Percentiles rank a stretch among this genome's conserved stretches.
Conservation (phyloP, 306 rosid species). For the Aeschynomene evenia region DNA sequence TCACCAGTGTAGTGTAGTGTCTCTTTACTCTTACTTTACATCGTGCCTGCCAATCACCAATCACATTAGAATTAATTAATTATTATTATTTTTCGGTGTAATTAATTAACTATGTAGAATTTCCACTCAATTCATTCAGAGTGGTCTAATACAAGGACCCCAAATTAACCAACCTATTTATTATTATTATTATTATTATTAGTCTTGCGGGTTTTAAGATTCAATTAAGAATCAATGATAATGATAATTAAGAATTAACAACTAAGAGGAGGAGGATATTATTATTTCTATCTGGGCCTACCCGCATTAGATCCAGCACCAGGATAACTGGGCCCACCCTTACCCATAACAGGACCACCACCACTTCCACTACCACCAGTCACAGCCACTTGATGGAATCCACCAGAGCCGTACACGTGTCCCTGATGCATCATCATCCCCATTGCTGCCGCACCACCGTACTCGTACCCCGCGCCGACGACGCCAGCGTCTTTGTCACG, state of each 20-base stretch:
- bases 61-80: not conserved
- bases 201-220: not conserved
- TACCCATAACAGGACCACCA: constrained; percentile 35
- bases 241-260: not conserved
- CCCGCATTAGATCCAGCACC: constrained; percentile 57
- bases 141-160: not conserved
- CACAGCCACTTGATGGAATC: constrained; percentile 57
- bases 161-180: not conserved
- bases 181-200: too few species aligned
- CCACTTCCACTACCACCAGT: constrained; percentile 25
- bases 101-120: not conserved
- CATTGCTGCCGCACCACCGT: constrained; percentile 32
- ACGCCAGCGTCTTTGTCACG: constrained; percentile 53
- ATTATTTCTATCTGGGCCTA: constrained; percentile 40
- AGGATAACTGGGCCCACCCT: constrained; percentile 56
- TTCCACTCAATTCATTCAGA: not conserved
- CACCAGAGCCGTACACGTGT: constrained; percentile 69
- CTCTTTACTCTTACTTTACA: not conserved
- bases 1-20: not conserved
- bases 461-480: constrained; percentile 19
- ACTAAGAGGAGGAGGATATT: not conserved
- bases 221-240: not conserved
- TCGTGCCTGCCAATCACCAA: not conserved
- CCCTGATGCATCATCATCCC: constrained; percentile 66
- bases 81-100: not conserved